phyloP scores from a whole-genome alignment of 2,329 filamentous ascomycete species.

The Sarocladiaceae sp. region DNA sequence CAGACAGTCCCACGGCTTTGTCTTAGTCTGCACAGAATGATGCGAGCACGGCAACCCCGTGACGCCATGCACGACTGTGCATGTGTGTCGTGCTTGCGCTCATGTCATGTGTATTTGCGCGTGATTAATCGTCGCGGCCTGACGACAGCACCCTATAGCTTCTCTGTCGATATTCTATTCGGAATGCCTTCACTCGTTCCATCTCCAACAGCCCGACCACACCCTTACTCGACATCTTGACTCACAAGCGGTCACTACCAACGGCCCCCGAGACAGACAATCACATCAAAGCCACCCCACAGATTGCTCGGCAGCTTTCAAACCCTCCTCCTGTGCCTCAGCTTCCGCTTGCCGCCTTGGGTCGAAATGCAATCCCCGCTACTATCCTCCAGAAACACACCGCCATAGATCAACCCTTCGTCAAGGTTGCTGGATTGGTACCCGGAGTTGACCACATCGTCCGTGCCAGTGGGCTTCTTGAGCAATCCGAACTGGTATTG shows the following conservation, averaged over 20 bases:
- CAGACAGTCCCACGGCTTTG: no score
- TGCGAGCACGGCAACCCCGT: no score
- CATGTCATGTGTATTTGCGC: not conserved
- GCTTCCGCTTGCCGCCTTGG: not conserved
- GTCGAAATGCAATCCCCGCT: conserved; percentile 29
- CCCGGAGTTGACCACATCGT: conserved; percentile 42
- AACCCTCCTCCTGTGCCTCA: not conserved
- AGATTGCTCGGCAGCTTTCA: not conserved
- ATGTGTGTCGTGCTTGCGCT: not conserved
- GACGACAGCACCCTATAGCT: not conserved
- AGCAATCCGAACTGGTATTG: conserved; percentile 60
- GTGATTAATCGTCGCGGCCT: not conserved
- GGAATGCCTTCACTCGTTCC: no score
- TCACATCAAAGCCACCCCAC: no score
- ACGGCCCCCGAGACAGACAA: not conserved
- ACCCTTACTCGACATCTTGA: no score
- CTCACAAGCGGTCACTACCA: not conserved
- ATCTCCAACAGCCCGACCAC: not conserved
- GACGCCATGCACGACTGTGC: not conserved
- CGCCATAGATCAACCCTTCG: conserved; percentile 49
- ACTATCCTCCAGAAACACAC: conserved; percentile 50
- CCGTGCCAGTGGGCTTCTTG: conserved; percentile 52
- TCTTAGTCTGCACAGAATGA: no score
- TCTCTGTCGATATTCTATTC: not conserved
- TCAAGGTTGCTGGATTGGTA: conserved; percentile 44